phyloP scores from a whole-genome alignment of 352 stramenopile species.

The Globisporangium camurandrum region DNA sequence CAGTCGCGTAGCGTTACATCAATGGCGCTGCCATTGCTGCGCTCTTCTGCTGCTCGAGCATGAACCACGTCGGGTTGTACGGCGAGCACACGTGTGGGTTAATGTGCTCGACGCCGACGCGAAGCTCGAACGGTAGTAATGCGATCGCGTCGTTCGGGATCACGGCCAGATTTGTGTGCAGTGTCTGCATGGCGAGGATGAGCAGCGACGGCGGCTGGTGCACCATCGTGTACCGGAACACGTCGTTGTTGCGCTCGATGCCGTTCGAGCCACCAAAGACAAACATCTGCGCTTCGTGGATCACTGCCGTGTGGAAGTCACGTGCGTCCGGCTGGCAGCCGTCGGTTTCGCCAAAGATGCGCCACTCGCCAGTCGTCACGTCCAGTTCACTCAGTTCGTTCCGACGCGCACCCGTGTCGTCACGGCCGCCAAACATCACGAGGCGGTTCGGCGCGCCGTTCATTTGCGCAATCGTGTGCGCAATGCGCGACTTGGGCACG shows the following conservation, averaged over 20 bases:
- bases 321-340: slow-evolving; percentile 63
- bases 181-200: slow-evolving; percentile 59
- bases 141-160: slow-evolving; percentile 35
- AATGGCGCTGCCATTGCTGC: slow-evolving; percentile 23
- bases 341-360: slow-evolving; percentile 48
- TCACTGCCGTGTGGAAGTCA: slow-evolving; percentile 75
- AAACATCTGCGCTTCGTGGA: slow-evolving; percentile 71
- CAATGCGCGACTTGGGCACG: slow-evolving; percentile 67
- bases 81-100: slow-evolving; percentile 56
- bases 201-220: slow-evolving; percentile 59
- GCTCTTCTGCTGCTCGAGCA: slow-evolving; percentile 41
- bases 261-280: slow-evolving; percentile 81
- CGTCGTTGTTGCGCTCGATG: slow-evolving; percentile 77
- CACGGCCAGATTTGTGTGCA: slow-evolving; percentile 38
- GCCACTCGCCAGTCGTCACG: slow-evolving; percentile 51
- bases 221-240: slow-evolving; percentile 56
- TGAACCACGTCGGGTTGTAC: slow-evolving; percentile 63
- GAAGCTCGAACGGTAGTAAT: slow-evolving; percentile 50
- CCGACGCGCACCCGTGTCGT: slow-evolving; percentile 56
- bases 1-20: slow-evolving; percentile 40
- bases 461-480: slow-evolving; percentile 64
- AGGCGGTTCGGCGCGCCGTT: slow-evolving; percentile 37
- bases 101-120: slow-evolving; percentile 58
- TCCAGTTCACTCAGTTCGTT: slow-evolving; percentile 71
- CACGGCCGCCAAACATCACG: slow-evolving; percentile 74